These are phyloP conservation scores for Pichia sp. DNA, from an alignment of 1,139 yeast species.

Conservation along the genomic window DNA sequence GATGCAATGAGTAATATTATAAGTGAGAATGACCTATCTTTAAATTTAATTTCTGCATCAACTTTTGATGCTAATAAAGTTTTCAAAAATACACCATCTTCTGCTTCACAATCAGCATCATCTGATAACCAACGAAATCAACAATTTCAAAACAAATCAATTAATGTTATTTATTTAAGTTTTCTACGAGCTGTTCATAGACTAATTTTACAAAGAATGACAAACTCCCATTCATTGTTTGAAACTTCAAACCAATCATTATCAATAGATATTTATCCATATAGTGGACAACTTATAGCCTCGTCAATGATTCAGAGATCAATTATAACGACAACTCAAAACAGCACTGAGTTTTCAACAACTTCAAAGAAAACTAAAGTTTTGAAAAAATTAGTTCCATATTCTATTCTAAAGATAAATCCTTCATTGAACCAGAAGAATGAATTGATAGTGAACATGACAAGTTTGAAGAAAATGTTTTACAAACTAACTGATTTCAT, in stretches of 20 bases:
- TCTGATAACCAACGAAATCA: constrained; percentile 4
- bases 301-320: constrained; percentile 20
- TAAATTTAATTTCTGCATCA: constrained; percentile 25
- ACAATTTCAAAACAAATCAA: constrained; percentile 20
- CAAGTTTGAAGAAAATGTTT: constrained; percentile 21
- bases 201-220: constrained; percentile 20
- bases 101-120: neutral
- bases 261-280: constrained; percentile 24
- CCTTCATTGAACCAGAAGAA: constrained; percentile 28
- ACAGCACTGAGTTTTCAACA: neutral
- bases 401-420: constrained; percentile 22
- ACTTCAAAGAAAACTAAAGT: constrained; percentile 9
- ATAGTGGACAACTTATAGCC: constrained; percentile 27
- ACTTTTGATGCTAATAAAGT: constrained; percentile 20
- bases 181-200: constrained; percentile 29
- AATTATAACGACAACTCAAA: neutral
- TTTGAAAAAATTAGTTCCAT: constrained; percentile 12
- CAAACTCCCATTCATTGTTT: constrained; percentile 17
- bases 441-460: constrained; percentile 27
- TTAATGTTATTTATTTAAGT: constrained; percentile 28
- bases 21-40: constrained; percentile 20
- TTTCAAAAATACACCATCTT: neutral
- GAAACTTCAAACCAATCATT: constrained; percentile 15
- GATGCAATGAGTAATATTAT: constrained; percentile 29
- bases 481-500: constrained; percentile 21